phyloP scores from a whole-genome alignment of 2,329 filamentous ascomycete species.

The Remersonia thermophila region DNA sequence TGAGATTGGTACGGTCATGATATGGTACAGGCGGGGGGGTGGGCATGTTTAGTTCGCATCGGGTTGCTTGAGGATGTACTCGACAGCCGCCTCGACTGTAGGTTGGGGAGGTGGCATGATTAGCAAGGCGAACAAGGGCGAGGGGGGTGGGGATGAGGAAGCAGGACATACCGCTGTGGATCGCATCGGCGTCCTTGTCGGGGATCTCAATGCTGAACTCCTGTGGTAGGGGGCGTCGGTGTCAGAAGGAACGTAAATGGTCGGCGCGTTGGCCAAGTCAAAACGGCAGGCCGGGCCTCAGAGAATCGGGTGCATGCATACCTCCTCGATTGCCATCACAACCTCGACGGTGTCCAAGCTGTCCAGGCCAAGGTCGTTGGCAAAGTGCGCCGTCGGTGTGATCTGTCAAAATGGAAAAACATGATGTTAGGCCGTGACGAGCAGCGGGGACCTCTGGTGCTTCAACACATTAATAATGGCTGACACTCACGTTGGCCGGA shows the following conservation, averaged over 20 bases:
- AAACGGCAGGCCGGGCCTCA: no score
- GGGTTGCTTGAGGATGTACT: slow-evolving; percentile 87
- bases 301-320: slow-evolving; percentile 27
- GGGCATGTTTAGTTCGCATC: slow-evolving; percentile 55
- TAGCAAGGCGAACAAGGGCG: slow-evolving; percentile 3
- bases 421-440: slow-evolving; percentile 8
- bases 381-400: slow-evolving; percentile 73
- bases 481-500: slow-evolving; percentile 44
- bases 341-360: slow-evolving; percentile 98
- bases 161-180: slow-evolving; percentile 70
- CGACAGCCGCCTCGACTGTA: slow-evolving; percentile 81
- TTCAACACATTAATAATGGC: neutral
- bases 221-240: slow-evolving; percentile 14
- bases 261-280: no score
- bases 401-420: slow-evolving; percentile 43
- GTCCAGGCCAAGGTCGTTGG: slow-evolving; percentile 93
- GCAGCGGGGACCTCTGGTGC: neutral
- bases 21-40: slow-evolving; percentile 10
- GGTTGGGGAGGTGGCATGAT: slow-evolving; percentile 3
- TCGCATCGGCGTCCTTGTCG: slow-evolving; percentile 89
- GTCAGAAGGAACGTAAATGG: no score
- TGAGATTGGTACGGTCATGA: slow-evolving; percentile 12
- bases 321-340: slow-evolving; percentile 99
- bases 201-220: slow-evolving; percentile 88
- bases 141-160: neutral